Percentiles rank a stretch among this genome's conserved stretches.
These are phyloP conservation scores for Tanozyma kutaoensis DNA, from an alignment of 805 yeast genomes.

Conservation along the genomic window DNA sequence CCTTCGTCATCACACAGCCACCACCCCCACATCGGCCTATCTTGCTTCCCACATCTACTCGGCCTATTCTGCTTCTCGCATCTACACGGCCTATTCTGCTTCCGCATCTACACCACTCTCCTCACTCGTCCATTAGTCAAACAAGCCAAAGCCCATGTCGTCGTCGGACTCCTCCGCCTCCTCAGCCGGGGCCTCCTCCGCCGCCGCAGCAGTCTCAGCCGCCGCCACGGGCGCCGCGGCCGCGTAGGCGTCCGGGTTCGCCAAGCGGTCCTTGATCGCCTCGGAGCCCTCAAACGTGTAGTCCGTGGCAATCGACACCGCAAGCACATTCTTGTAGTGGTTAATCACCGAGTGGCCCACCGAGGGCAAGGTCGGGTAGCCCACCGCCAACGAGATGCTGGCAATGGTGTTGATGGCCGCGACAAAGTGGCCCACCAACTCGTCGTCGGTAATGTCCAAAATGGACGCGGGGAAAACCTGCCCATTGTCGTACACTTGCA, in stretches of 20 bases:
- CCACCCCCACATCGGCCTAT: too few species aligned
- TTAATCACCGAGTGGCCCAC: constrained; percentile 95
- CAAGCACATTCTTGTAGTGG: constrained; percentile 98
- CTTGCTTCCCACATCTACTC: too few species aligned
- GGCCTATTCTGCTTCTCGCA: too few species aligned
- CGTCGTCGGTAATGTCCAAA: constrained; percentile 97
- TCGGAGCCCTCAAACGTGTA: constrained; percentile 96
- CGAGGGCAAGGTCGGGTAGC: constrained; percentile 99
- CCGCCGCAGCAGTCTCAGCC: constrained; percentile 27
- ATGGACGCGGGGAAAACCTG: constrained; percentile 94
- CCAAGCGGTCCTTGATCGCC: constrained; percentile 97
- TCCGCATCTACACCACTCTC: too few species aligned
- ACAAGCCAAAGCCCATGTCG: constrained; percentile 98
- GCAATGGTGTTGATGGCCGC: constrained; percentile 90
- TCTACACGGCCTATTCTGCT: too few species aligned
- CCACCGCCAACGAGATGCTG: constrained; percentile 91
- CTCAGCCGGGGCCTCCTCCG: constrained; percentile 61
- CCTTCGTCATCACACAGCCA: too few species aligned
- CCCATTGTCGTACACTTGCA: constrained; percentile 97
- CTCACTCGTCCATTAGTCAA: too few species aligned
- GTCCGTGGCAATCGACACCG: constrained; percentile 84
- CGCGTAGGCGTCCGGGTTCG: constrained; percentile 99
- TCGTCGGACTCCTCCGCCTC: constrained; percentile 54
- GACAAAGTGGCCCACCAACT: constrained; percentile 84
- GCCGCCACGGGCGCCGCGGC: constrained; percentile 52